Percentiles rank a stretch among this genome's conserved stretches.
Evolutionary conservation across 176 grass and related monocot species (phyloP).

Genomic region (Paspalum notatum): DNA sequence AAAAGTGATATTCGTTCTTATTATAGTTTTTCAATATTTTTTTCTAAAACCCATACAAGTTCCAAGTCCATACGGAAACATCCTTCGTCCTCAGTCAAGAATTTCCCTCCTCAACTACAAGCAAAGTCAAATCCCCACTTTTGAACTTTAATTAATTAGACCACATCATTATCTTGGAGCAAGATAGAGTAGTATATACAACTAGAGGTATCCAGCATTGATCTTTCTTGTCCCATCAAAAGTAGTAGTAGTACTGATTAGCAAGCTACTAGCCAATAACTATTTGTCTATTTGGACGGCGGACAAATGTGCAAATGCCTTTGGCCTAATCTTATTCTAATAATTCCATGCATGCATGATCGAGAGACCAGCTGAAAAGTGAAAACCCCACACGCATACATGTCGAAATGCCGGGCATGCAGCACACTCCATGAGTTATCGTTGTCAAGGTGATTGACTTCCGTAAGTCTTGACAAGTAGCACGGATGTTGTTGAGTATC

Average conservation of each 20-base stretch:
- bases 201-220: neutral
- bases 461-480: conserved; percentile 25
- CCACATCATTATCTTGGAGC: neutral
- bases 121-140: neutral
- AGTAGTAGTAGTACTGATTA: conserved; percentile 13
- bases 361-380: neutral
- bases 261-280: neutral
- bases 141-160: neutral
- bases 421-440: neutral
- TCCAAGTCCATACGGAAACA: neutral
- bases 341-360: conserved; percentile 17
- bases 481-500: neutral
- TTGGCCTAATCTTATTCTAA: conserved; percentile 42
- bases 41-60: neutral
- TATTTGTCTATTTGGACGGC: conserved; percentile 33
- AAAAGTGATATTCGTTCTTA: conserved; percentile 25
- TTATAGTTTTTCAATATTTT: neutral
- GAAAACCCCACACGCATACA: neutral
- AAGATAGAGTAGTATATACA: neutral
- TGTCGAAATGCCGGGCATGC: neutral
- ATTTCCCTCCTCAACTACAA: conserved; percentile 17
- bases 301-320: conserved; percentile 43
- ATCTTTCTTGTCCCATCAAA: conserved; percentile 23
- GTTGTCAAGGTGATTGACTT: conserved; percentile 6
- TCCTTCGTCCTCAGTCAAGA: neutral